Percentiles rank a stretch among this genome's conserved stretches.
Evolutionary conservation across 1,139 yeast genomes (phyloP).

Genomic region (Zygoascus sp.): DNA sequence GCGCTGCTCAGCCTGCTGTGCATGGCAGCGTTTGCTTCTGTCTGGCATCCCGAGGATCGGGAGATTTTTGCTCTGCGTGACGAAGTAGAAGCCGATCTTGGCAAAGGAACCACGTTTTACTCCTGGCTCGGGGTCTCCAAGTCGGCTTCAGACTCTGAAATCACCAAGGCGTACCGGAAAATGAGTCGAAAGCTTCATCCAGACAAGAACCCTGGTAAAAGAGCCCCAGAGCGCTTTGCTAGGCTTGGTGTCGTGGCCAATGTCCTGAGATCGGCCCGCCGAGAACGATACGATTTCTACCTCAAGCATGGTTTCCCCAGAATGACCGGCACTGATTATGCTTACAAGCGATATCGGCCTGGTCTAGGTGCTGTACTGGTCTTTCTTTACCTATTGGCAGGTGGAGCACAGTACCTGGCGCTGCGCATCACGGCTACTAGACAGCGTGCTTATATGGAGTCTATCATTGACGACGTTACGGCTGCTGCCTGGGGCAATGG

Average conservation of each 20-base stretch:
- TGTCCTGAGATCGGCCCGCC: conserved; percentile 55
- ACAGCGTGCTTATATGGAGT: conserved; percentile 52
- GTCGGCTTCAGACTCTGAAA: conserved; percentile 52
- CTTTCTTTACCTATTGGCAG: conserved; percentile 47
- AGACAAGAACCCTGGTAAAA: conserved; percentile 49
- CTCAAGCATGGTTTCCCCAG: conserved; percentile 81
- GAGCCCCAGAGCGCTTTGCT: conserved; percentile 57
- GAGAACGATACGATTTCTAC: conserved; percentile 82
- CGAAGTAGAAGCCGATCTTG: conserved; percentile 60
- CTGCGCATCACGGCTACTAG: conserved; percentile 55
- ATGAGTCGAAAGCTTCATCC: conserved; percentile 58
- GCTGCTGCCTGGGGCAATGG: conserved; percentile 48
- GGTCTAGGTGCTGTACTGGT: conserved; percentile 51
- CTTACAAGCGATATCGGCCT: conserved; percentile 41
- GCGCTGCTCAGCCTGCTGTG: conserved; percentile 6
- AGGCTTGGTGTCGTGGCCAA: conserved; percentile 70
- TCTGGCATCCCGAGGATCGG: conserved; percentile 59
- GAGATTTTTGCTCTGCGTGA: conserved; percentile 77
- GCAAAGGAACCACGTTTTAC: conserved; percentile 63
- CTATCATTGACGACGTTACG: conserved; percentile 31
- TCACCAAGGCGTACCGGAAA: conserved; percentile 68
- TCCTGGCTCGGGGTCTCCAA: conserved; percentile 35
- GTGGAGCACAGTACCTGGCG: conserved; percentile 56
- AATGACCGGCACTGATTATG: conserved; percentile 48
- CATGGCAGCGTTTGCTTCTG: conserved; percentile 15